phyloP scores from a whole-genome alignment of 1,139 yeast genomes.

The Pichia sp. region DNA sequence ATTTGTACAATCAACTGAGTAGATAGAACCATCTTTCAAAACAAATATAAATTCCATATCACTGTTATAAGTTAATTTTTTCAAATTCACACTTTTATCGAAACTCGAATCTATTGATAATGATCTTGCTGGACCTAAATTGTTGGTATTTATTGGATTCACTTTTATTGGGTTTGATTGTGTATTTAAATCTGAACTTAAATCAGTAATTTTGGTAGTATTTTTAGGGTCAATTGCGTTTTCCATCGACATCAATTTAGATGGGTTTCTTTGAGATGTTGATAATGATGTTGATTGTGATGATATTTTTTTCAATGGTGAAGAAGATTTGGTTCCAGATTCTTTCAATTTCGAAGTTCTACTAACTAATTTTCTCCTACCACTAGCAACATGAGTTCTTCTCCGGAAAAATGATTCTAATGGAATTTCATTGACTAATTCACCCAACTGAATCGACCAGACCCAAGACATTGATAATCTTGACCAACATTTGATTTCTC shows the following conservation, averaged over 20 bases:
- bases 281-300: neutral
- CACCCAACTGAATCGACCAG: slow-evolving; percentile 42
- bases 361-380: slow-evolving; percentile 15
- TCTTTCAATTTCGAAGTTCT: slow-evolving; percentile 2
- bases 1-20: slow-evolving; percentile 43
- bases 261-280: neutral
- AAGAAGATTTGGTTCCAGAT: neutral
- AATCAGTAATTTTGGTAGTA: too few species aligned
- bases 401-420: slow-evolving; percentile 57
- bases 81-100: slow-evolving; percentile 23
- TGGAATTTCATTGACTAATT: slow-evolving; percentile 33
- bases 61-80: slow-evolving; percentile 19
- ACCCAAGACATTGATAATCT: slow-evolving; percentile 45
- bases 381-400: slow-evolving; percentile 18
- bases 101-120: slow-evolving; percentile 29
- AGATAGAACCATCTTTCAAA: slow-evolving; percentile 39
- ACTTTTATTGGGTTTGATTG: neutral
- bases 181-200: too few species aligned
- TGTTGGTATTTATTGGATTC: slow-evolving; percentile 1
- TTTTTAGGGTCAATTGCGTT: too few species aligned
- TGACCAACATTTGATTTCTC: slow-evolving; percentile 54
- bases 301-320: too few species aligned
- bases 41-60: slow-evolving; percentile 37
- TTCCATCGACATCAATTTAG: too few species aligned
- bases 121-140: slow-evolving; percentile 20